Evolutionary conservation across 148 eudicot species (phyloP), one percentile per base, ranked within the genome.

Genomic region (Rhododendron williamsianum): DNA sequence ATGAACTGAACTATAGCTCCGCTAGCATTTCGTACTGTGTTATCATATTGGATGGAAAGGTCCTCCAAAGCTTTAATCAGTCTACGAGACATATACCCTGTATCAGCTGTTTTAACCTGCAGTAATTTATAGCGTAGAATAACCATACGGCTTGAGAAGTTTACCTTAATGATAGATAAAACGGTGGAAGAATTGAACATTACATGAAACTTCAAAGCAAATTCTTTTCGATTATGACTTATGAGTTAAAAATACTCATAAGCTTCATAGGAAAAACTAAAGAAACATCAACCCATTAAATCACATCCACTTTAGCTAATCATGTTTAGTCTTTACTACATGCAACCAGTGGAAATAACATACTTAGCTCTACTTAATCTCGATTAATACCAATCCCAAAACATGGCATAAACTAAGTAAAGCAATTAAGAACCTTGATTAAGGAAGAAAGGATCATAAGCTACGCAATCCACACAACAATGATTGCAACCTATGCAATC

Each of bases 51-150:
- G 87, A 97, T 88, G 41, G 94, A 91, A 69, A 97, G 87, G 85
- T 97, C 99, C 86, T 97, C 99, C 90, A 97, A 89, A 79, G 95
- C 90, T 90, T 97, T 95, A 91, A 97, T 95, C 81, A 97, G 92
- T 90, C 94, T 93, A 88, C 99, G 98, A 87, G 99, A 95, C 96
- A 95, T 97, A 79, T 97, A 97, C 65, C 99, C 98, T n/a, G 99
- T 97, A 83, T 97, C 99, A 72, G 99, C 99, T 78, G 98, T 97
- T 93, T 97, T 97, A 76, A 95, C 99, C 99, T 95, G 94, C 88
- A 90, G 45, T 54, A 72, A 86, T 78, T 74, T 85, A 63, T 63
- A 52, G 80, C 15, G 33, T 36, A 81, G n/a, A 76, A 76, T 45
- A 51, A 76, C n/a, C 82, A 45, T 18, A 73, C 60, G 67, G 78